Evolutionary conservation across 108 stramenopile genomes (phyloP).

Genomic region (Licmophora abbreviata): DNA sequence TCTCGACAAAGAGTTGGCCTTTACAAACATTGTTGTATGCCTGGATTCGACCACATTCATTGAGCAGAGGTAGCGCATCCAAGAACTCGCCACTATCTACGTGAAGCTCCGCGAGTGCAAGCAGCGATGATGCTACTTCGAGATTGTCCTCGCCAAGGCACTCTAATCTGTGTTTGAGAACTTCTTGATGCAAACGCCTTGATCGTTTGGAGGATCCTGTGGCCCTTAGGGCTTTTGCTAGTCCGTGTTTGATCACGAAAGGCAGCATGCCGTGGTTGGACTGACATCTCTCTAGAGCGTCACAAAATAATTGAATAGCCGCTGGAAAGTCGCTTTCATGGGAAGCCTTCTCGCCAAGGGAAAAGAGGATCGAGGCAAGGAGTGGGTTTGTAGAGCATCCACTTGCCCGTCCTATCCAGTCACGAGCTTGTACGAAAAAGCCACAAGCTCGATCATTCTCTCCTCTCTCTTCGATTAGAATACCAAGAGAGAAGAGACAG

Average conservation of each 20-base stretch:
- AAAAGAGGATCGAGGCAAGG: too few species aligned
- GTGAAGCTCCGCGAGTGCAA: slow-evolving; percentile 24
- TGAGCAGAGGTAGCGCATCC: slow-evolving; percentile 22
- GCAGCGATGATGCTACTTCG: slow-evolving; percentile 30
- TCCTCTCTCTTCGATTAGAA: slow-evolving; percentile 16
- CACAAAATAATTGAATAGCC: slow-evolving; percentile 26
- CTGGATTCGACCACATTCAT: slow-evolving; percentile 22
- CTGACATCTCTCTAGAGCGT: slow-evolving; percentile 14
- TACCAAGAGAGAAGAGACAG: slow-evolving; percentile 30
- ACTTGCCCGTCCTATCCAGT: too few species aligned
- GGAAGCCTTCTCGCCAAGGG: too few species aligned
- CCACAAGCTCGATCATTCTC: slow-evolving; percentile 18
- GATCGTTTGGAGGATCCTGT: slow-evolving; percentile 21
- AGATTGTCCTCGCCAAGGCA: slow-evolving; percentile 19
- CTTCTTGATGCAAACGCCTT: slow-evolving; percentile 13
- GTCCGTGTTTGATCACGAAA: too few species aligned
- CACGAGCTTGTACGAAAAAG: slow-evolving; percentile 28
- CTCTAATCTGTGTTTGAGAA: slow-evolving; percentile 12
- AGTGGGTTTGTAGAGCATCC: too few species aligned
- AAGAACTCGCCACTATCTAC: slow-evolving; percentile 22
- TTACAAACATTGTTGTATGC: slow-evolving; percentile 18
- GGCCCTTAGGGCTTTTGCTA: slow-evolving; percentile 29
- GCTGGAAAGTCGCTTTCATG: slow-evolving; percentile 22
- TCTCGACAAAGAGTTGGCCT: slow-evolving; percentile 25
- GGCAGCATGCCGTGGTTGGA: too few species aligned